A percentile compares a stretch with the other conserved stretches of the same genome.
Evolutionary conservation across 805 yeast species (phyloP).

Genomic region (Candida suzukii): DNA sequence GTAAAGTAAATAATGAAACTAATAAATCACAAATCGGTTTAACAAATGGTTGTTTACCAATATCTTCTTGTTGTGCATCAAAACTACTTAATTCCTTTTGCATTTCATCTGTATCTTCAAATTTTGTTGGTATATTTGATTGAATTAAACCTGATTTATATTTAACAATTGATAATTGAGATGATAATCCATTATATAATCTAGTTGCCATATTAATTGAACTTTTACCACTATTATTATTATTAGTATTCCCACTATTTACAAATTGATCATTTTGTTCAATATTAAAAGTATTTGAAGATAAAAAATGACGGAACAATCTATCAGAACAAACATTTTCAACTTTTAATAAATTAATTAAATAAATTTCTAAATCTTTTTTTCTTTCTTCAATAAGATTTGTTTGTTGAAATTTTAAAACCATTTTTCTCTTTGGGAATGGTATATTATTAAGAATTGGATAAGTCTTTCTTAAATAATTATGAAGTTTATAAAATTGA

Average conservation of each 20-base stretch:
- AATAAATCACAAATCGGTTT: conserved; percentile 78
- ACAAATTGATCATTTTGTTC: conserved; percentile 5
- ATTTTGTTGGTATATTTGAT: not conserved
- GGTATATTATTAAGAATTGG: conserved; percentile 40
- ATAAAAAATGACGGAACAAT: conserved; percentile 68
- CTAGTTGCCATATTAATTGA: conserved; percentile 21
- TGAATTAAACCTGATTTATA: not conserved
- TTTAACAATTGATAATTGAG: conserved; percentile 9
- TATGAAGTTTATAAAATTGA: conserved; percentile 71
- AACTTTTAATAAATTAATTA: conserved; percentile 47
- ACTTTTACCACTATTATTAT: conserved; percentile 6
- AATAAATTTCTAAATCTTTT: conserved; percentile 52
- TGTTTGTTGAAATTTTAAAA: conserved; percentile 64
- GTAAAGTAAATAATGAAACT: conserved; percentile 58
- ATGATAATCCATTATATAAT: conserved; percentile 24
- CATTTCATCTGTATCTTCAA: conserved; percentile 29
- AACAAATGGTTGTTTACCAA: conserved; percentile 45
- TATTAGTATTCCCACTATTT: conserved; percentile 2
- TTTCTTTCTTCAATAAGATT: conserved; percentile 60
- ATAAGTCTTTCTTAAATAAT: conserved; percentile 48
- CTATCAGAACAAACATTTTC: conserved; percentile 70
- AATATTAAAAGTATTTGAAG: conserved; percentile 54
- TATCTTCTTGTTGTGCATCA: conserved; percentile 23
- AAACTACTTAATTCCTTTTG: conserved; percentile 46
- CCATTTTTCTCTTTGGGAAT: conserved; percentile 56